These are phyloP conservation scores for Moelleriella libera DNA, from an alignment of 2,329 filamentous ascomycete species.

Conservation along the genomic window DNA sequence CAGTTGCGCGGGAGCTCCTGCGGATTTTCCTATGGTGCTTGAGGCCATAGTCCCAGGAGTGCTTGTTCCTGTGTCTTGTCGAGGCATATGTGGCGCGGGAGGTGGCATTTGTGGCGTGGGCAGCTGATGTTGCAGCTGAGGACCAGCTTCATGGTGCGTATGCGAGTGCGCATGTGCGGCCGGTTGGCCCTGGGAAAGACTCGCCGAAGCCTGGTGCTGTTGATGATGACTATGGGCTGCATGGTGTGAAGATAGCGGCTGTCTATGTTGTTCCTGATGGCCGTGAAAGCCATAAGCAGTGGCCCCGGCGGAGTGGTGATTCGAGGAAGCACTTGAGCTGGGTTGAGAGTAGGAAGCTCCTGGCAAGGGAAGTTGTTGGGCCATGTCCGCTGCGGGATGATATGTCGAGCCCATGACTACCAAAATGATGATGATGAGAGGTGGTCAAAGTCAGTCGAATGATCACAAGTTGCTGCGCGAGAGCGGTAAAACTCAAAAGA, in stretches of 20 bases:
- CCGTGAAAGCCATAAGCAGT: slow-evolving; percentile 3
- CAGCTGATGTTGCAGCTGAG: slow-evolving; percentile 7
- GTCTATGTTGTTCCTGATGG: slow-evolving; percentile 3
- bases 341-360: slow-evolving; percentile 11
- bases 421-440: background rate
- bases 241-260: slow-evolving; percentile 2
- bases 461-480: too few species aligned
- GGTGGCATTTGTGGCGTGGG: slow-evolving; percentile 6
- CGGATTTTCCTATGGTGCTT: slow-evolving; percentile 7
- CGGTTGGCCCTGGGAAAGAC: background rate
- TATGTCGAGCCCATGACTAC: slow-evolving; percentile 16
- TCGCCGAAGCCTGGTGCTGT: slow-evolving; percentile 8
- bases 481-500: too few species aligned
- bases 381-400: slow-evolving; percentile 13
- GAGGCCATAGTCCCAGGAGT: background rate
- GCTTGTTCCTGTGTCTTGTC: slow-evolving; percentile 7
- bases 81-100: slow-evolving; percentile 6
- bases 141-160: slow-evolving; percentile 5
- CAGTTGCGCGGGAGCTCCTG: slow-evolving; percentile 7
- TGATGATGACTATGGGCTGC: slow-evolving; percentile 3
- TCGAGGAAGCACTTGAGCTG: slow-evolving; percentile 10
- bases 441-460: too few species aligned
- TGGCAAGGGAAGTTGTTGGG: slow-evolving; percentile 15
- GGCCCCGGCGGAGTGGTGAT: slow-evolving; percentile 4
- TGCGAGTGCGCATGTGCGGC: slow-evolving; percentile 10